These are phyloP conservation scores for Kwoniella shivajii DNA, from an alignment of 1,284 basidiomycete genomes.

Conservation along the genomic window DNA sequence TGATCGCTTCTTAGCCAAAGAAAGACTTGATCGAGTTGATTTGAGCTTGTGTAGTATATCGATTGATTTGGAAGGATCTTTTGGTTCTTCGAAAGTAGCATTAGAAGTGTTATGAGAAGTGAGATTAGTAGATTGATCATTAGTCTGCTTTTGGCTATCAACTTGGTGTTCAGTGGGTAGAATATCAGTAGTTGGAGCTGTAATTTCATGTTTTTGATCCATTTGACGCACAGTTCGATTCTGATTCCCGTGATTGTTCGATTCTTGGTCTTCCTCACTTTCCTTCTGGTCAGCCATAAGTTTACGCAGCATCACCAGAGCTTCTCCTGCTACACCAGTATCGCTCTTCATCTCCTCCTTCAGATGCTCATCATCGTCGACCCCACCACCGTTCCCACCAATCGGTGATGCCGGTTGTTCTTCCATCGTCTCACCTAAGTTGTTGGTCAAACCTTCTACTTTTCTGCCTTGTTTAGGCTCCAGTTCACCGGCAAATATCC, in stretches of 20 bases:
- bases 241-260: background rate
- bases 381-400: background rate
- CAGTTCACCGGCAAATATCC: constrained; percentile 19
- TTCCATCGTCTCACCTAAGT: constrained; percentile 11
- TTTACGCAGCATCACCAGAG: constrained; percentile 8
- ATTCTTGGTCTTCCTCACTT: background rate
- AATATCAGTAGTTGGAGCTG: no score
- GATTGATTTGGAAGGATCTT: background rate
- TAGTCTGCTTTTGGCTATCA: no score
- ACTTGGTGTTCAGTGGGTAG: no score
- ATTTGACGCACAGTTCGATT: no score
- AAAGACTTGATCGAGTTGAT: background rate
- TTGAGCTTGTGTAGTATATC: background rate
- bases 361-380: background rate
- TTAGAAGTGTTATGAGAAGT: no score
- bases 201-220: no score
- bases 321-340: constrained; percentile 6
- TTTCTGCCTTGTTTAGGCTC: constrained; percentile 5
- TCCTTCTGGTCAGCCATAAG: constrained; percentile 11
- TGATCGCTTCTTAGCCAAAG: background rate
- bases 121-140: no score
- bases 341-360: background rate
- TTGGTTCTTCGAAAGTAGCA: no score
- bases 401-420: background rate
- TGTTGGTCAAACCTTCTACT: constrained; percentile 11